Evolutionary conservation across 2,329 filamentous ascomycete species (phyloP).

Genomic region (Xylaria sp.): DNA sequence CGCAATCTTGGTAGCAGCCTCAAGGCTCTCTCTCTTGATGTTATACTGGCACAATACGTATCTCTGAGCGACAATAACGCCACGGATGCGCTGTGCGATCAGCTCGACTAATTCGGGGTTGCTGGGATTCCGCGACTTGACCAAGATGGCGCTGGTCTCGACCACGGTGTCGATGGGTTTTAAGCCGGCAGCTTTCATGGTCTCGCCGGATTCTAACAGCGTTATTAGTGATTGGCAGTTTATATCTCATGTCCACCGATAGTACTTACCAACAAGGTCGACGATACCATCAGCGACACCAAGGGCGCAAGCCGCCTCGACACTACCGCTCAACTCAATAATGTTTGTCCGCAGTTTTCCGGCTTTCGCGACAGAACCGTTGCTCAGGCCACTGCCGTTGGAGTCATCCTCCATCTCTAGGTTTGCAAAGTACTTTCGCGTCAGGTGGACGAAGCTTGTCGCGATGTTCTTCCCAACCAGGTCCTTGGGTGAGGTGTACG

Average conservation of each 20-base stretch:
- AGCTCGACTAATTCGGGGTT: constrained; percentile 76
- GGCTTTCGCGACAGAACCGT: constrained; percentile 29
- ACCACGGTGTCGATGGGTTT: constrained; percentile 93
- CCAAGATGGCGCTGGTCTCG: constrained; percentile 79
- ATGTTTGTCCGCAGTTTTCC: constrained; percentile 76
- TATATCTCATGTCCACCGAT: not conserved
- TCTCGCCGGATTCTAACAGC: constrained; percentile 82
- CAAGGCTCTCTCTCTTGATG: constrained; percentile 65
- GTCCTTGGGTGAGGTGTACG: constrained; percentile 63
- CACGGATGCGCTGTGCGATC: constrained; percentile 79
- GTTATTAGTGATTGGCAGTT: constrained; percentile 5
- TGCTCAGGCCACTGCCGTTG: constrained; percentile 34
- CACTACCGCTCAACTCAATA: constrained; percentile 90
- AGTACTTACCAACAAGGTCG: constrained; percentile 79
- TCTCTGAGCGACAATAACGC: constrained; percentile 91
- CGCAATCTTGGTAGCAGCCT: constrained; percentile 68
- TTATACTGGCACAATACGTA: constrained; percentile 98
- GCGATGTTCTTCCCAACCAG: constrained; percentile 89
- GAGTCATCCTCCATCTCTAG: constrained; percentile 58
- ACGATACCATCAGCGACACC: constrained; percentile 97
- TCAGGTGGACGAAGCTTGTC: constrained; percentile 86
- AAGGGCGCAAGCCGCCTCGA: constrained; percentile 91
- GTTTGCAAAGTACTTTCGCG: constrained; percentile 75
- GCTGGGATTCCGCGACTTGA: constrained; percentile 80
- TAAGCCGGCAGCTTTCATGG: constrained; percentile 91